Percentiles rank a stretch among this genome's conserved stretches.
Conservation (phyloP, 257 asterid species). For the Eucommia ulmoides region DNA sequence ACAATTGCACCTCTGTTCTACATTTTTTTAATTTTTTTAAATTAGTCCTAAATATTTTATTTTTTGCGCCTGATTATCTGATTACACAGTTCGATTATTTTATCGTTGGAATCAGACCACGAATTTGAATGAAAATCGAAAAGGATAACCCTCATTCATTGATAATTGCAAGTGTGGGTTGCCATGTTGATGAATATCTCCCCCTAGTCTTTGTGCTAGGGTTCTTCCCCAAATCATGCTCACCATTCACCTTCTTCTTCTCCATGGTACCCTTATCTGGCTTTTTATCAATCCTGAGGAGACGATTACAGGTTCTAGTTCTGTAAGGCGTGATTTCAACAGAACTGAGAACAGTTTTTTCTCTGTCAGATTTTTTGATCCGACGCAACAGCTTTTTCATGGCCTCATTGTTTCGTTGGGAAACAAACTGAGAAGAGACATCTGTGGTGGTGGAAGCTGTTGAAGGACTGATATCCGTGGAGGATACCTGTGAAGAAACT, state of each 20-base stretch:
- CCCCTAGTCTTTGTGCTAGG: background rate
- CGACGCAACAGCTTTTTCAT: too few species aligned
- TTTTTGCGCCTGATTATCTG: too few species aligned
- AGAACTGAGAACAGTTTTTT: background rate
- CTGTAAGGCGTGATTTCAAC: background rate
- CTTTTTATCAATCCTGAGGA: background rate
- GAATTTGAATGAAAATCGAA: too few species aligned
- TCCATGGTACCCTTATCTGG: too few species aligned
- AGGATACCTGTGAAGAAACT: too few species aligned
- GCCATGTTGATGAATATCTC: background rate
- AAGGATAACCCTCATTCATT: too few species aligned
- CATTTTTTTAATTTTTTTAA: too few species aligned
- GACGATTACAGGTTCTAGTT: background rate
- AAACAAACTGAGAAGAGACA: background rate
- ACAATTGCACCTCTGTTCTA: too few species aligned
- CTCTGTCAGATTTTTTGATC: background rate
- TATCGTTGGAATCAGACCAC: too few species aligned
- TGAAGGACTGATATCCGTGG: background rate
- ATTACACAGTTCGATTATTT: too few species aligned
- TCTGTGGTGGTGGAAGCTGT: constrained; percentile 1
- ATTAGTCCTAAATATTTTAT: too few species aligned
- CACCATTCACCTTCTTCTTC: background rate
- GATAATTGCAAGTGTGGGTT: background rate
- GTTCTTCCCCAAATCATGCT: background rate
- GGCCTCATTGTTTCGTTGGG: constrained; percentile 7